These are phyloP conservation scores for Bisporella sp. DNA, from an alignment of 2,329 filamentous ascomycete genomes.

Conservation along the genomic window DNA sequence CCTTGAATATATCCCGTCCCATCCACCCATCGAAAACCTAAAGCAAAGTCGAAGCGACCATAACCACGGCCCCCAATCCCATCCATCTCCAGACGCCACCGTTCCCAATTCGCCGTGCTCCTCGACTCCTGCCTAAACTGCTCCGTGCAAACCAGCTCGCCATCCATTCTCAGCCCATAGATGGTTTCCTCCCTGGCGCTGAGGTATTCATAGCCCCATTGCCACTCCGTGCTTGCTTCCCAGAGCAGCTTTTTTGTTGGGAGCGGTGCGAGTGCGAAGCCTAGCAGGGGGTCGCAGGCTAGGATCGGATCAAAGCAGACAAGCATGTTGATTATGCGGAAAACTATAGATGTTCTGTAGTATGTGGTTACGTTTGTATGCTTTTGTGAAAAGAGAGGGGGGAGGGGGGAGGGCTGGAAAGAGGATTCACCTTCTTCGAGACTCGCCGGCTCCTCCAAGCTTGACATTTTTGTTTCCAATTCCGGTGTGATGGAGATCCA, in stretches of 20 bases:
- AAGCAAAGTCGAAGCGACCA: too few species aligned
- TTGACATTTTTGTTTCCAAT: too few species aligned
- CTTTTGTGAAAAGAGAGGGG: neutral
- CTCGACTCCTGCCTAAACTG: slow-evolving; percentile 11
- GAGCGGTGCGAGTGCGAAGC: slow-evolving; percentile 35
- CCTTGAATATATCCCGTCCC: too few species aligned
- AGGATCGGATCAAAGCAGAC: slow-evolving; percentile 35
- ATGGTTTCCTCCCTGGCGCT: slow-evolving; percentile 19
- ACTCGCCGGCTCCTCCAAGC: neutral
- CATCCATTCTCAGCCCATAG: slow-evolving; percentile 27
- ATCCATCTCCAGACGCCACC: slow-evolving; percentile 41
- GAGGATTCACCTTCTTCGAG: slow-evolving; percentile 25
- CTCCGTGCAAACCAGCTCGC: slow-evolving; percentile 14
- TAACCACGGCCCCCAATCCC: slow-evolving; percentile 26
- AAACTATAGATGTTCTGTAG: slow-evolving; percentile 32
- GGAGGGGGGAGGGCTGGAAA: neutral
- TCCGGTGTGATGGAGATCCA: slow-evolving; percentile 25
- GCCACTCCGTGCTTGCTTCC: slow-evolving; percentile 32
- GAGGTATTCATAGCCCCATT: slow-evolving; percentile 28
- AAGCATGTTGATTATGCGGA: slow-evolving; percentile 34
- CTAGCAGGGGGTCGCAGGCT: slow-evolving; percentile 28
- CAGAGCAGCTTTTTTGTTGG: slow-evolving; percentile 36
- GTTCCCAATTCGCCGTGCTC: slow-evolving; percentile 31
- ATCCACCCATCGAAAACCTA: too few species aligned
- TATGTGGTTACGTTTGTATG: neutral